phyloP scores from a whole-genome alignment of 2,329 filamentous ascomycete genomes.

The Ilyonectria sp. region DNA sequence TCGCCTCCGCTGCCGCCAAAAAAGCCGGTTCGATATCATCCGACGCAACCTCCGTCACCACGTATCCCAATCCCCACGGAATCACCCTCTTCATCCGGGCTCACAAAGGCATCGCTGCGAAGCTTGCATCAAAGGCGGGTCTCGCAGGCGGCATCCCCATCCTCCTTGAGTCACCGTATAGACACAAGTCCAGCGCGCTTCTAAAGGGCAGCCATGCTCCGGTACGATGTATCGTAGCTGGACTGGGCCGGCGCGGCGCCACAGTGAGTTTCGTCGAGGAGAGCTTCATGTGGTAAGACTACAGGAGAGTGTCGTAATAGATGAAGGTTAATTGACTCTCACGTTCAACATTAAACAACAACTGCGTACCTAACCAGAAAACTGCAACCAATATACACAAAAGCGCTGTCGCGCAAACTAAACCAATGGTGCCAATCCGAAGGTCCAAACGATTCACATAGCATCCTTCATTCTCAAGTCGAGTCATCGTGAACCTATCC shows the following conservation, averaged over 20 bases:
- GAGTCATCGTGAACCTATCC: not conserved
- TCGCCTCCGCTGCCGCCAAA: not conserved
- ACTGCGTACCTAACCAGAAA: not conserved
- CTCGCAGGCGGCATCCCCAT: conserved; percentile 11
- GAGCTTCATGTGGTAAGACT: conserved; percentile 4
- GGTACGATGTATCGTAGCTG: conserved; percentile 9
- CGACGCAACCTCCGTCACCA: not conserved
- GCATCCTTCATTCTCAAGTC: not conserved
- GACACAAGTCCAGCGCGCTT: not conserved
- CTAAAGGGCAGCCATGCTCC: not conserved
- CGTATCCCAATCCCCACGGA: not conserved
- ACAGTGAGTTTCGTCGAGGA: conserved; percentile 11
- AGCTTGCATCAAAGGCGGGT: not conserved
- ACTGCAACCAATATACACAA: conserved; percentile 6
- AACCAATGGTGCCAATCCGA: not conserved
- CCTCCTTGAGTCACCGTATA: conserved; percentile 21
- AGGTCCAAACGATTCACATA: not conserved
- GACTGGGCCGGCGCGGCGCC: conserved; percentile 7
- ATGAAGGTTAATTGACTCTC: not conserved
- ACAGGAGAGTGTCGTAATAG: too few relatives aligned
- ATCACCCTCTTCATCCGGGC: conserved; percentile 6
- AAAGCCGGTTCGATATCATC: not conserved
- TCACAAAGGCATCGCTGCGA: not conserved
- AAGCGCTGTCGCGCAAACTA: not conserved
- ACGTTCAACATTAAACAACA: conserved; percentile 1